These are phyloP conservation scores for Aspergillus sparsus DNA, from an alignment of 495 filamentous ascomycete genomes.

Conservation along the genomic window DNA sequence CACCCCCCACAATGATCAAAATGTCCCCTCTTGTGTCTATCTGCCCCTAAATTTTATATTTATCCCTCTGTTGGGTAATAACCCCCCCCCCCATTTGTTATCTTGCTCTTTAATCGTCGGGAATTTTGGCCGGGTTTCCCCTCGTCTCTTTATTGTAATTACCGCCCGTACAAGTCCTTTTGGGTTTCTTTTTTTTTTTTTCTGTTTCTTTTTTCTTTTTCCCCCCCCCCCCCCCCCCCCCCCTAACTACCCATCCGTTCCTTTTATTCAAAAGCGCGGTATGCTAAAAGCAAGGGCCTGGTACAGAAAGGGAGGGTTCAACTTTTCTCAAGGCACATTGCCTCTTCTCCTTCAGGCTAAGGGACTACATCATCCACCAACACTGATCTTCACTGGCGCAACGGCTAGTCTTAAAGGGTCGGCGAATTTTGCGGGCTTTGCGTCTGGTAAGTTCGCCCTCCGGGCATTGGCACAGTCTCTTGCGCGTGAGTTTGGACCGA, in stretches of 20 bases:
- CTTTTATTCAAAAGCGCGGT: neutral
- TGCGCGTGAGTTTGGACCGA: conserved; percentile 83
- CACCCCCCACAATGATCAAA: too few species aligned
- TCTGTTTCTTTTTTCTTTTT: neutral
- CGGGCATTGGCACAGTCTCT: conserved; percentile 77
- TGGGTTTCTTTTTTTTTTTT: neutral
- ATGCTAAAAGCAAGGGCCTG: neutral
- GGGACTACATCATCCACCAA: conserved; percentile 61
- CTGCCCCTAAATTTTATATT: too few species aligned
- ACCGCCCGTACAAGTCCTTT: too few species aligned
- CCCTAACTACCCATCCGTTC: neutral
- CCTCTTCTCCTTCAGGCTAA: conserved; percentile 69
- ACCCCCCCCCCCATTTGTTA: too few species aligned
- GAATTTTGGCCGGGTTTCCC: too few species aligned
- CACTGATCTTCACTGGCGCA: conserved; percentile 83
- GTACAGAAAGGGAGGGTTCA: conserved; percentile 69
- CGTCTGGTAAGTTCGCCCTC: conserved; percentile 77
- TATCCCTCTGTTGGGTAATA: too few species aligned
- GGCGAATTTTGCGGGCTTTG: conserved; percentile 69
- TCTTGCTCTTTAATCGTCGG: too few species aligned
- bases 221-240: too few species aligned
- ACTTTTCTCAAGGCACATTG: conserved; percentile 72
- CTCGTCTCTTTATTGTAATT: too few species aligned
- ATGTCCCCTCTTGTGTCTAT: too few species aligned
- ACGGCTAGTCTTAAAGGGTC: conserved; percentile 79